phyloP scores from a whole-genome alignment of 495 filamentous ascomycete species.

The Patellaria atrata region DNA sequence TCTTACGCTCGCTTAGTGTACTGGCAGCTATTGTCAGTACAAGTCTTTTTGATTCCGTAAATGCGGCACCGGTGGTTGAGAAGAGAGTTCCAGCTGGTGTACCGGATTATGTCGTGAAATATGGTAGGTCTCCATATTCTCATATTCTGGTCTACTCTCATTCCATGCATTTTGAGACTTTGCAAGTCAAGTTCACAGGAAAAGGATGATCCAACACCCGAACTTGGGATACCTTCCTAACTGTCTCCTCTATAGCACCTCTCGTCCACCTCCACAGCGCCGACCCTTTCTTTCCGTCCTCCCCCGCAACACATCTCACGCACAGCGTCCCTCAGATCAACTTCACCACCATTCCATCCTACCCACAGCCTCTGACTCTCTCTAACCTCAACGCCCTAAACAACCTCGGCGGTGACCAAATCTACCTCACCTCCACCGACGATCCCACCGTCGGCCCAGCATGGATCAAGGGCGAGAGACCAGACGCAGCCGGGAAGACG shows the following conservation, averaged over 20 bases:
- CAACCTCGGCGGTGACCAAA: conserved; percentile 30
- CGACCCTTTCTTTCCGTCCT: conserved; percentile 45
- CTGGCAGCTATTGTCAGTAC: too few relatives aligned
- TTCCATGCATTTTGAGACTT: background rate
- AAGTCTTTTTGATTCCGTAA: too few relatives aligned
- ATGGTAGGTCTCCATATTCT: conserved; percentile 8
- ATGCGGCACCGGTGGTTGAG: conserved; percentile 8
- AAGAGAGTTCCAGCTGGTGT: conserved; percentile 9
- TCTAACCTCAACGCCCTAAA: conserved; percentile 43
- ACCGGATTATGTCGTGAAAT: conserved; percentile 14
- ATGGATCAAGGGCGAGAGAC: conserved; percentile 35
- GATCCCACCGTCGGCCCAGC: conserved; percentile 37
- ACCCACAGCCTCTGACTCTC: conserved; percentile 35
- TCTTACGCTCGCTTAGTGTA: too few relatives aligned
- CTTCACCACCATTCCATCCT: conserved; percentile 31
- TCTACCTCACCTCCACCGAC: conserved; percentile 46
- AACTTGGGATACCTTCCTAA: too few relatives aligned
- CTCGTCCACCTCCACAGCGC: conserved; percentile 35
- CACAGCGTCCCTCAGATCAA: conserved; percentile 42
- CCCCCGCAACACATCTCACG: conserved; percentile 39
- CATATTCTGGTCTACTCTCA: background rate
- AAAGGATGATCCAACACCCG: too few relatives aligned
- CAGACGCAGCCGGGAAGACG: conserved; percentile 33
- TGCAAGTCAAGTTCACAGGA: too few relatives aligned
- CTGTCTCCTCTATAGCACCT: conserved; percentile 14